phyloP scores from a whole-genome alignment of 176 grass and related monocot genomes.

The Bolboschoenus planiculmis region DNA sequence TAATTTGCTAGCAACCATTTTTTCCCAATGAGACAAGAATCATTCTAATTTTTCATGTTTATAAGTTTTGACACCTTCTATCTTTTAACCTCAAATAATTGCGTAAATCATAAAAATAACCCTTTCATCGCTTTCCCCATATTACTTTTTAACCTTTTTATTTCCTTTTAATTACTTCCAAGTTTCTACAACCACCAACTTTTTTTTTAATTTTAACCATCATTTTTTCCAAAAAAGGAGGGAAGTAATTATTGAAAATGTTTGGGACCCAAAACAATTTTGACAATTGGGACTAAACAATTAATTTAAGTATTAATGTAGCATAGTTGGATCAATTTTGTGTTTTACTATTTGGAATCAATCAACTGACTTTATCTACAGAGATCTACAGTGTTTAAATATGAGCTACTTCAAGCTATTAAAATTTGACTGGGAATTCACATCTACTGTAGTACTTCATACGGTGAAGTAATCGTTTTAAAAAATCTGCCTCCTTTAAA shows the following conservation, averaged over 20 bases:
- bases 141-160: not conserved
- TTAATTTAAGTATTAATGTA: too few species aligned
- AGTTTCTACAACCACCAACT: not conserved
- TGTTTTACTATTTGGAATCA: not conserved
- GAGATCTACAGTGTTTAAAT: not conserved
- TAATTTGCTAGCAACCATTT: not conserved
- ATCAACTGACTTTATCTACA: not conserved
- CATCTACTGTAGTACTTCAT: too few species aligned
- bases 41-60: not conserved
- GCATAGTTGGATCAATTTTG: not conserved
- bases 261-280: not conserved
- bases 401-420: not conserved
- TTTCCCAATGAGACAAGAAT: not conserved
- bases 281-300: not conserved
- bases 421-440: too few species aligned
- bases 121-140: not conserved
- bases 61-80: not conserved
- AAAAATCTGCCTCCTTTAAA: too few species aligned
- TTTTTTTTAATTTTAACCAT: not conserved
- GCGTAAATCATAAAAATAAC: not conserved
- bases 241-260: not conserved
- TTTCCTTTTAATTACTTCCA: not conserved
- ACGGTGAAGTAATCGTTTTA: too few species aligned
- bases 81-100: not conserved
- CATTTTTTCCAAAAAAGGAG: not conserved